Evolutionary conservation across 441 rosid species (phyloP), one percentile per base, ranked within the genome.

Genomic region (Kokia cookei): DNA sequence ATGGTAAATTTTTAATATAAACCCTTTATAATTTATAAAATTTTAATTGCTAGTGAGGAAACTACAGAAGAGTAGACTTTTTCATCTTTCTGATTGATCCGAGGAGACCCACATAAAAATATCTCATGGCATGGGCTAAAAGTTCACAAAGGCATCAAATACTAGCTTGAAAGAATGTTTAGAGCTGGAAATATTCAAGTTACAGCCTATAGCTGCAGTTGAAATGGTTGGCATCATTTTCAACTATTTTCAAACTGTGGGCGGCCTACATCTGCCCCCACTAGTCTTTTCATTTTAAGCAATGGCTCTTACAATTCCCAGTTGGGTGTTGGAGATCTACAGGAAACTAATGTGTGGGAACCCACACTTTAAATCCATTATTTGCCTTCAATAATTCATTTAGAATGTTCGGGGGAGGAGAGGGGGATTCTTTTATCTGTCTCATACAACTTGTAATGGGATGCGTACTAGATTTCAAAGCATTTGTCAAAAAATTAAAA

Each of bases 231-330:
- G 48, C 67, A 37, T 37, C 40, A 22, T 24, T 40, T 12, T 24
- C 40, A 1, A 54, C 66, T 9, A 10, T 26, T 48, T 79, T 51
- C 17, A 45, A 29, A 5, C 51, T 62, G 61, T 76, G 80, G 81
- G 71, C 76, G 81, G 74, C 48, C 69, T 26, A 6, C 82, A 79
- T 77, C 82, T 58, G 80, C 71, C 72, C 73, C 70, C 72, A 22
- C 57, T 40, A 63, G 71, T 64, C 62, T 42, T 14, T 37, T 24
- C 58, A 10, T 55, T 76, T 73, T 54, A 13, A 50, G 50, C 76
- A 26, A 73, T 29, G 72, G 9, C 17, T 67, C 60, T 24, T 26
- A 26, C 9, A 8, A 19, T 47, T 37, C 17, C 35, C 43, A 68
- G 37, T 69, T 65, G 76, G 60, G 67, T 29, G 72, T n/a, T 71